Evolutionary conservation across 352 stramenopile species (phyloP).

Genomic region (Phytophthora melonis): DNA sequence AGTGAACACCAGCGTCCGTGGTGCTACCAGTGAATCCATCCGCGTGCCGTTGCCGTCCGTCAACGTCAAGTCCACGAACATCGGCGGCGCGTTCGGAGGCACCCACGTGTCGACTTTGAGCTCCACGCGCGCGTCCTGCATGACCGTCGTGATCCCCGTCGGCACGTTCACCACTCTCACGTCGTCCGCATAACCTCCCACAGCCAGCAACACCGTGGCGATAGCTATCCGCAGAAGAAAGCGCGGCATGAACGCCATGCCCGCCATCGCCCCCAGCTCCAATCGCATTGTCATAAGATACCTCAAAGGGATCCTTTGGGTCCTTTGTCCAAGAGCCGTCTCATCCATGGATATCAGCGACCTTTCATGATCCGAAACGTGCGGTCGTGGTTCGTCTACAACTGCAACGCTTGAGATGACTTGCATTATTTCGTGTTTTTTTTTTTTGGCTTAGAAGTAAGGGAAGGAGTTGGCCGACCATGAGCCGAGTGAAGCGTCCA

Average conservation of each 20-base stretch:
- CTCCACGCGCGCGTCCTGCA: conserved; percentile 45
- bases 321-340: conserved; percentile 5
- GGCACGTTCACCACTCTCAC: conserved; percentile 59
- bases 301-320: conserved; percentile 7
- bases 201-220: conserved; percentile 1
- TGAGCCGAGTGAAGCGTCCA: conserved; percentile 8
- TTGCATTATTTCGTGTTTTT: too few relatives aligned
- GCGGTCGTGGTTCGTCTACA: conserved; percentile 9
- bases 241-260: conserved; percentile 6
- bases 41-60: conserved; percentile 52
- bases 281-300: conserved; percentile 11
- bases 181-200: conserved; percentile 9
- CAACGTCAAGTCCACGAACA: conserved; percentile 58
- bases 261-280: neutral
- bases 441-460: too few relatives aligned
- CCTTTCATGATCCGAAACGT: conserved; percentile 27
- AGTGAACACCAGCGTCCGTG: conserved; percentile 50
- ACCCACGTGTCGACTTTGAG: conserved; percentile 61
- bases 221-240: conserved; percentile 11
- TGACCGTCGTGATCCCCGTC: conserved; percentile 58
- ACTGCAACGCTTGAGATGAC: neutral
- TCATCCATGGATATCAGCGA: conserved; percentile 12
- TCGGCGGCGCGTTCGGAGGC: conserved; percentile 38
- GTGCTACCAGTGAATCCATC: conserved; percentile 44
- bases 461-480: too few relatives aligned